These are phyloP conservation scores for Acacia acuminata DNA, from an alignment of 306 rosid species.

Conservation along the genomic window DNA sequence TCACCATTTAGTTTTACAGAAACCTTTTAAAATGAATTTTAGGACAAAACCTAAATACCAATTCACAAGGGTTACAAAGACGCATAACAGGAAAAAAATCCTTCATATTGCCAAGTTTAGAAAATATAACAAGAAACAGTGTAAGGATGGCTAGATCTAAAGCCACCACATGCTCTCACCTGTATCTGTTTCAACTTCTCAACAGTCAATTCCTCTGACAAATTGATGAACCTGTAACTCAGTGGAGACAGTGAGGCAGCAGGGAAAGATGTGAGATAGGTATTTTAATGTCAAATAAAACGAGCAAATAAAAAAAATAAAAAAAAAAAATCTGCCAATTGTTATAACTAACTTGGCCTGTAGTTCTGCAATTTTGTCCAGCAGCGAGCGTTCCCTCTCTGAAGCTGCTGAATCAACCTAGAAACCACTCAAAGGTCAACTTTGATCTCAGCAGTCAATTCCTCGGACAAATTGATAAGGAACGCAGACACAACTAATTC, in stretches of 20 bases:
- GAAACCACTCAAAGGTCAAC: slow-evolving; percentile 26
- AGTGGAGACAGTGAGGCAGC: slow-evolving; percentile 1
- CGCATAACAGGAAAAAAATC: not conserved
- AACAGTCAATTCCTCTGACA: slow-evolving; percentile 72
- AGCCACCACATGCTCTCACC: slow-evolving; percentile 52
- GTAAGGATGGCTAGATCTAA: slow-evolving; percentile 2
- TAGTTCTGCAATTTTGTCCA: slow-evolving; percentile 79
- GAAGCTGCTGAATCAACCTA: slow-evolving; percentile 70
- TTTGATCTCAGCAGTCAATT: not conserved
- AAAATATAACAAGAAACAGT: not conserved
- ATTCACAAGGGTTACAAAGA: not conserved
- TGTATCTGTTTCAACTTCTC: slow-evolving; percentile 81
- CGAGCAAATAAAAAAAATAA: too few species aligned
- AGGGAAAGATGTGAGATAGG: not conserved
- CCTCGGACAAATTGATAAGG: not conserved
- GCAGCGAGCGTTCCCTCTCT: slow-evolving; percentile 77
- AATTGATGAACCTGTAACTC: slow-evolving; percentile 68
- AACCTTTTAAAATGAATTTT: slow-evolving; percentile 1
- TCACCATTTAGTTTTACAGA: slow-evolving; percentile 12
- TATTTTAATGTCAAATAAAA: slow-evolving; percentile 22
- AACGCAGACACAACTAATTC: not conserved
- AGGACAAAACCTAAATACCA: not conserved
- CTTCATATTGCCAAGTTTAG: not conserved
- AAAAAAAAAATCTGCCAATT: slow-evolving; percentile 10
- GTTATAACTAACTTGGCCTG: slow-evolving; percentile 64